Evolutionary conservation across 495 filamentous ascomycete genomes (phyloP), one percentile per base, ranked within the genome.

Genomic region (Cenococcum geophilum): DNA sequence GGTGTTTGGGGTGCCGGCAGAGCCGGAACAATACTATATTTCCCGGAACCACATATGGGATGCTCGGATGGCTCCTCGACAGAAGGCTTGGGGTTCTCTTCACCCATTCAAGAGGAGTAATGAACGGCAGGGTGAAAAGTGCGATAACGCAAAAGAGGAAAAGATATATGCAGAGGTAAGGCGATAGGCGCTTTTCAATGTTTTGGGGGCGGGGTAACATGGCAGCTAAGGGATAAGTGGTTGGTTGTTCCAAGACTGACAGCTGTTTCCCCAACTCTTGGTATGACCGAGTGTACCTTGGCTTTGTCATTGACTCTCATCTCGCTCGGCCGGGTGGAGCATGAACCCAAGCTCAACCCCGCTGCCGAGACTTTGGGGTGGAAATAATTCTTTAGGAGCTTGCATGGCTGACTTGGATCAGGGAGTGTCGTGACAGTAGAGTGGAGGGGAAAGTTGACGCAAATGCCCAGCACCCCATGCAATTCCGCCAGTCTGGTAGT

Each of bases 61-160:
- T 62, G 66, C 62, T 68, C 66, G 52, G 62, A 59, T 55, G 66
- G 55, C 58, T 68, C 66, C 66, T 68, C 66, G 58, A 65, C 66
- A 40, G 58, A 56, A 53, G 59, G 62, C 18, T 61, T 55, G 10
- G 18, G 20, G 55, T 53, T 58, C 57, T 60, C 62, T 68, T 65
- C 59, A 65, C 66, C 66, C 66, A 68, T 68, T 68, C 66, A 68
- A 65, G 62, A 59, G 27, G 47, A 47, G 65, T 62, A 57, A 25
- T 55, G 22, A 50, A 55, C 14, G 54, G 47, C 34, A 35, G 57
- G 34, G 37, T 64, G 27, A 32, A 32, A 32, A 59, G 60, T 61
- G 58, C 49, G 59, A 35, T 18, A 40, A 62, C 36, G 20, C 63
- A 67, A 42, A 67, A 65, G 59, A 70, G 72, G 67, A 65, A 76